A percentile compares a stretch with the other conserved stretches of the same genome.
These are phyloP conservation scores for Thelonectria discophora DNA, from an alignment of 2,329 filamentous ascomycete genomes.

Conservation along the genomic window DNA sequence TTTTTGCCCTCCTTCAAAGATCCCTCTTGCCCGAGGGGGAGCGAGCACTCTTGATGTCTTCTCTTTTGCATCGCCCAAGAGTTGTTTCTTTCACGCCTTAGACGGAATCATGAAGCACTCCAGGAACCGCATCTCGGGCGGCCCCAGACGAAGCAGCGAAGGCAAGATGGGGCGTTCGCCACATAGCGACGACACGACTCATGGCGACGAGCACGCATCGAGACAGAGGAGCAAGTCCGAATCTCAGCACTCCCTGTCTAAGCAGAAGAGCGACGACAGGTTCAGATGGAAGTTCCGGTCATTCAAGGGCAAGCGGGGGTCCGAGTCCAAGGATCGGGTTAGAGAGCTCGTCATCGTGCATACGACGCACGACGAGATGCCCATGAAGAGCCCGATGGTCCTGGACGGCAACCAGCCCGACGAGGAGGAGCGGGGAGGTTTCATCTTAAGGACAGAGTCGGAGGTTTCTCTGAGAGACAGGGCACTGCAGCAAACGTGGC, in stretches of 20 bases:
- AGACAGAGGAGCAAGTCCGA: background rate
- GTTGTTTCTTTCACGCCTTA: background rate
- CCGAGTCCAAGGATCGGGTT: slow-evolving; percentile 9
- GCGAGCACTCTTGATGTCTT: too few relatives aligned
- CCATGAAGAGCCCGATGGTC: background rate
- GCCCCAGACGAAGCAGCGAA: background rate
- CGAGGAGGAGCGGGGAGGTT: slow-evolving; percentile 36
- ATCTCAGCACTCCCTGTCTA: background rate
- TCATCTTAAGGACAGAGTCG: slow-evolving; percentile 18
- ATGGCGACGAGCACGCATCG: background rate
- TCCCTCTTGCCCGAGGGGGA: too few relatives aligned
- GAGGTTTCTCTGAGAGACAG: background rate
- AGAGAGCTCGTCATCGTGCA: slow-evolving; percentile 35
- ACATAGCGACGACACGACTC: background rate
- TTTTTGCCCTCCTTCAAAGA: background rate
- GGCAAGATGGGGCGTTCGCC: background rate
- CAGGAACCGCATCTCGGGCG: background rate
- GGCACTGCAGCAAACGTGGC: background rate
- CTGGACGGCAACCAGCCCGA: slow-evolving; percentile 16
- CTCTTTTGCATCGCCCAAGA: background rate
- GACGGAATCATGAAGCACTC: background rate
- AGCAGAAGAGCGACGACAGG: slow-evolving; percentile 4
- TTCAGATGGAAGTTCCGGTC: slow-evolving; percentile 18
- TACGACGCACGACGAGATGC: slow-evolving; percentile 9
- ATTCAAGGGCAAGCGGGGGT: slow-evolving; percentile 19